phyloP scores from a whole-genome alignment of 75 land plant genomes.

The Cunninghamia lanceolata region DNA sequence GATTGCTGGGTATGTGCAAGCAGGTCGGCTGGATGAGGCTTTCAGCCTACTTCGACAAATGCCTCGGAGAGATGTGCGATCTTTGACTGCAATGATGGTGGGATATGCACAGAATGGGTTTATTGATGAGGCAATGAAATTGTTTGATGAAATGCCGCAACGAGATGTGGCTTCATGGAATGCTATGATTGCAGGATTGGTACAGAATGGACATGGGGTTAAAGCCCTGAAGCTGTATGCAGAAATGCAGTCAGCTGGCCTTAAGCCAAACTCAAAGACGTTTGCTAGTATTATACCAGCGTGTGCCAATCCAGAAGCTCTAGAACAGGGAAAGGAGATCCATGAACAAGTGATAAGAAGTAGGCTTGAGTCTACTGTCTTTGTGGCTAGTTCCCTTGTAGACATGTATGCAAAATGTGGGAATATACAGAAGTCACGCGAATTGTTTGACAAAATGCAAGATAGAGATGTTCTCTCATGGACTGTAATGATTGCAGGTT shows the following conservation, averaged over 20 bases:
- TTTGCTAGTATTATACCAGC: constrained; percentile 13
- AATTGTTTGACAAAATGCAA: constrained; percentile 28
- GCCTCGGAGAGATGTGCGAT: constrained; percentile 11
- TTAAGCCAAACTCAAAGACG: constrained; percentile 10
- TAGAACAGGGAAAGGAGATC: constrained; percentile 23
- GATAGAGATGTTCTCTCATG: constrained; percentile 31
- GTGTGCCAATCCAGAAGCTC: constrained; percentile 22
- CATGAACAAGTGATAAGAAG: constrained; percentile 22
- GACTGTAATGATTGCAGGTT: constrained; percentile 36
- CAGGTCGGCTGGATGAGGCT: constrained; percentile 19
- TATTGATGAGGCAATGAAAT: constrained; percentile 10
- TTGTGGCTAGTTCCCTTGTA: constrained; percentile 22
- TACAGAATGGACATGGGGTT: constrained; percentile 1
- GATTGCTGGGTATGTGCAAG: constrained; percentile 16
- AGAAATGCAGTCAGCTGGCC: constrained; percentile 5
- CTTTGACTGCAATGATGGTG: constrained; percentile 27
- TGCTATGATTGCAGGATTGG: constrained; percentile 9
- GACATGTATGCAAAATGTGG: constrained; percentile 37
- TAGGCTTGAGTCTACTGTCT: constrained; percentile 29
- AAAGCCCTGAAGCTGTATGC: constrained; percentile 8
- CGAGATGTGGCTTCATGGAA: constrained; percentile 11
- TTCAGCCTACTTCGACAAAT: constrained; percentile 22
- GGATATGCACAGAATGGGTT: constrained; percentile 13
- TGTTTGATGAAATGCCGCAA: constrained; percentile 16
- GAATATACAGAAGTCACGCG: constrained; percentile 5